Percentiles rank a stretch among this genome's conserved stretches.
These are phyloP conservation scores for Beauveria caledonica DNA, from an alignment of 2,329 filamentous ascomycete species.

Conservation along the genomic window DNA sequence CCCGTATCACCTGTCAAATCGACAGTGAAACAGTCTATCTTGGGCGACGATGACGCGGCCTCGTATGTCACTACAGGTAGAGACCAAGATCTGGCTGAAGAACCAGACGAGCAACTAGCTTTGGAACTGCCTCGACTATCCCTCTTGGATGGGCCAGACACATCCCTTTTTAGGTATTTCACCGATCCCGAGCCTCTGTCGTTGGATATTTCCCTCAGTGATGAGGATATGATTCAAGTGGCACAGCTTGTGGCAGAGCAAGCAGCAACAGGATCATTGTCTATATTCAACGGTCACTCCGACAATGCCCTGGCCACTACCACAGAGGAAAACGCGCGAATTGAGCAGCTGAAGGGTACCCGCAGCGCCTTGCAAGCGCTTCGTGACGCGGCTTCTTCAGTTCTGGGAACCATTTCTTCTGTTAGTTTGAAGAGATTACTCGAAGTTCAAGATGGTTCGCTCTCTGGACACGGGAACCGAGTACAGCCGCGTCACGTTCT, in stretches of 20 bases:
- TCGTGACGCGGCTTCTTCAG: conserved; percentile 35
- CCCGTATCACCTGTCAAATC: conserved; percentile 43
- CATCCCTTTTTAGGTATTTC: conserved; percentile 47
- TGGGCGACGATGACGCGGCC: conserved; percentile 43
- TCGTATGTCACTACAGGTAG: conserved; percentile 44
- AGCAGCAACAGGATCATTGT: conserved; percentile 45
- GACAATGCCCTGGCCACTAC: conserved; percentile 13
- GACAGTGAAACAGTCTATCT: conserved; percentile 28
- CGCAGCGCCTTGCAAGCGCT: conserved; percentile 43
- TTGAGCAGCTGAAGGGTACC: conserved; percentile 34
- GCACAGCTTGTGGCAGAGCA: conserved; percentile 68
- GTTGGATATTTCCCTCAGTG: conserved; percentile 37
- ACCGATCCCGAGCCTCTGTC: conserved; percentile 48
- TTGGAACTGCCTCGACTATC: conserved; percentile 42
- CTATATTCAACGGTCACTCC: conserved; percentile 21
- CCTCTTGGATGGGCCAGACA: conserved; percentile 39
- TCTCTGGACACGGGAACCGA: conserved; percentile 43
- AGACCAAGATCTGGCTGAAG: conserved; percentile 39
- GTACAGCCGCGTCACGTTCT: conserved; percentile 40
- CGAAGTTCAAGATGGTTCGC: conserved; percentile 49
- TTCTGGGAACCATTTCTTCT: conserved; percentile 32
- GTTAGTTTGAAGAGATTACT: conserved; percentile 39
- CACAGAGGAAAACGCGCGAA: conserved; percentile 23
- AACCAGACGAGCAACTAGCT: conserved; percentile 38
- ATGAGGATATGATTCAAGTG: conserved; percentile 56